Evolutionary conservation across 192 early-diverging fungal genomes (phyloP).

Genomic region (Backusella mclennaniae): DNA sequence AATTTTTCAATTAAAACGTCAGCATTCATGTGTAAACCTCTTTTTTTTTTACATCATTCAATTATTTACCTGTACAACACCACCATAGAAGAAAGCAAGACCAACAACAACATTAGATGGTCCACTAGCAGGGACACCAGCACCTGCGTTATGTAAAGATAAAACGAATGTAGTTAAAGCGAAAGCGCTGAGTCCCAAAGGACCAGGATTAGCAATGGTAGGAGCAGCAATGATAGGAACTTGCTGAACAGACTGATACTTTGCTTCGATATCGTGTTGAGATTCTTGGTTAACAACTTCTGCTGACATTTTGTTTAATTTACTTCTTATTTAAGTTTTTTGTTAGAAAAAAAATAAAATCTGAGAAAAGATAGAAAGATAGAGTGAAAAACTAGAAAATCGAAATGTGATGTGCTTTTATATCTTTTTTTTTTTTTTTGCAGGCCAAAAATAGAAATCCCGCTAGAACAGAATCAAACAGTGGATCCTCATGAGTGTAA

Average conservation of each 20-base stretch:
- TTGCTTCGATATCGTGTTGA: neutral
- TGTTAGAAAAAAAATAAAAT: neutral
- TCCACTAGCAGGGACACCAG: conserved; percentile 49
- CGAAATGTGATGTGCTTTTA: neutral
- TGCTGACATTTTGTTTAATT: neutral
- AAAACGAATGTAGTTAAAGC: conserved; percentile 69
- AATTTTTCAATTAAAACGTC: neutral
- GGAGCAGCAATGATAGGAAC: conserved; percentile 35
- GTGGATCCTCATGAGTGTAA: neutral
- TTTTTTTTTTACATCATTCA: neutral
- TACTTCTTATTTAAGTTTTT: neutral
- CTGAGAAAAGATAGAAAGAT: neutral
- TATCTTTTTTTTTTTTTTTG: neutral
- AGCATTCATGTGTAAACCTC: neutral
- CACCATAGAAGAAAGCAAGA: conserved; percentile 74
- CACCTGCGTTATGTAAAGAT: conserved; percentile 69
- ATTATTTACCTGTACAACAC: conserved; percentile 55
- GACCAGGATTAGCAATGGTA: conserved; percentile 62
- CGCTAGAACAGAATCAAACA: neutral
- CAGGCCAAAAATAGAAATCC: neutral
- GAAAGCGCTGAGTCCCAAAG: conserved; percentile 60
- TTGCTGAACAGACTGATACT: neutral
- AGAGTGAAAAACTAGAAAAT: neutral
- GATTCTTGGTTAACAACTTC: conserved; percentile 1
- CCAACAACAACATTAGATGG: conserved; percentile 61